Percentiles rank a stretch among this genome's conserved stretches.
These are phyloP conservation scores for Pseudogymnoascus destructans DNA, from an alignment of 2,329 filamentous ascomycete species.

Conservation along the genomic window DNA sequence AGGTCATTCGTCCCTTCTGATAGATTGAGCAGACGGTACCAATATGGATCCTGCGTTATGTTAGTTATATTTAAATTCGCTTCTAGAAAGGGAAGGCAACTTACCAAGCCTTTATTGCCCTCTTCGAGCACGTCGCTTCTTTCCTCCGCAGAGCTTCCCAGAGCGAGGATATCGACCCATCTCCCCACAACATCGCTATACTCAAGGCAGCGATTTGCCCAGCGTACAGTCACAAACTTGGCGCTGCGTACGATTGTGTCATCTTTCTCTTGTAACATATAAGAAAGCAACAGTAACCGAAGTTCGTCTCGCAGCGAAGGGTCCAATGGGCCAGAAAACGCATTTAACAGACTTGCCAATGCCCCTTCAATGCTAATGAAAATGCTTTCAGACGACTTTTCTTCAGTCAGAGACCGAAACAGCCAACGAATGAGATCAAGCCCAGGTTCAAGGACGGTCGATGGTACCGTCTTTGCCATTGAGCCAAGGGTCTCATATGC, in stretches of 20 bases:
- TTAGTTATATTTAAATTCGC: not conserved
- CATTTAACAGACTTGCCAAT: slow-evolving; percentile 61
- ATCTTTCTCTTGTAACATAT: slow-evolving; percentile 45
- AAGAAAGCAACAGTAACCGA: slow-evolving; percentile 47
- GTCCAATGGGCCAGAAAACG: slow-evolving; percentile 33
- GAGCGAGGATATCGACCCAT: slow-evolving; percentile 78
- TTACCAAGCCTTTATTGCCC: slow-evolving; percentile 74
- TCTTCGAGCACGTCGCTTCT: slow-evolving; percentile 80
- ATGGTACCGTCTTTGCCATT: slow-evolving; percentile 52
- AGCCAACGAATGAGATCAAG: slow-evolving; percentile 59
- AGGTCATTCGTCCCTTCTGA: slow-evolving; percentile 31
- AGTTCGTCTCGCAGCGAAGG: slow-evolving; percentile 21
- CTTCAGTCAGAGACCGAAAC: slow-evolving; percentile 69
- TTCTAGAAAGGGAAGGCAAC: slow-evolving; percentile 23
- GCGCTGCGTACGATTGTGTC: slow-evolving; percentile 53
- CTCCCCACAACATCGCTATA: slow-evolving; percentile 67
- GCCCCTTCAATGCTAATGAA: slow-evolving; percentile 83
- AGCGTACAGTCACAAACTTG: slow-evolving; percentile 71
- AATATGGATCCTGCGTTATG: slow-evolving; percentile 40
- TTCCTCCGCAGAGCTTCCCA: slow-evolving; percentile 52
- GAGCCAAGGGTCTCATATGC: slow-evolving; percentile 88
- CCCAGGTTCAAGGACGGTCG: slow-evolving; percentile 37
- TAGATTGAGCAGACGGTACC: slow-evolving; percentile 50
- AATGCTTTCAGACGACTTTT: slow-evolving; percentile 58
- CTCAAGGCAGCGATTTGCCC: slow-evolving; percentile 76